Base-by-base conservation (phyloP, 208 protist genomes). In the Endotrypanum monterogeii region DNA sequence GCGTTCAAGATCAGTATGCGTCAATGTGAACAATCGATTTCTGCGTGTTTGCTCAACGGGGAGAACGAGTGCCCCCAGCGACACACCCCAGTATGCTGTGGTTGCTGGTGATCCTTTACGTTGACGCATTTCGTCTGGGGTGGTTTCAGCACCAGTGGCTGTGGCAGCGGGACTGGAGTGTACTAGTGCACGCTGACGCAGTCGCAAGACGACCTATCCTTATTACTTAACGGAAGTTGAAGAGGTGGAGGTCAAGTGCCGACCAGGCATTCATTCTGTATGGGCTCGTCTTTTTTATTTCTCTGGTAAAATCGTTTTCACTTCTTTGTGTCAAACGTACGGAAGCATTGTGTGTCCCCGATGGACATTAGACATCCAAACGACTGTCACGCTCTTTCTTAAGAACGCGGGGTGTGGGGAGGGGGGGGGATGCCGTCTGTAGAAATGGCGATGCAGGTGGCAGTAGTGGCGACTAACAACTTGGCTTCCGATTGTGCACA, bases 121-220 rank as follows among this genome's bases (percentile, higher is more conserved):
- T 82, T 1, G 55, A 86, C 11, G 83, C 79, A 9, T 71, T 62
- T 58, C 76, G 81, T 14, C 11, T 87, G 63, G 74, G 79, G 2
- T 65, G 72, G 32, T 93, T 84, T 70, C 89, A 86, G 3, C 79
- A 90, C 56, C 77, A 80, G 30, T 81, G 76, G 73, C 60, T 90
- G 72, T 90, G 74, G 77, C 28, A 78, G n/a, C 70, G 72, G 28
- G 80, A 80, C 44, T 90, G 85, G 85, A 51, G 52, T 28, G 67
- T 90, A 5, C 82, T 93, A 61, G 60, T 80, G 23, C 76, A 90
- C 73, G 89, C 90, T 61, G 89, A 93, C 57, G 85, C 85, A 1
- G 76, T 93, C 23, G 82, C 72, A 9, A 84, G 86, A 32, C 86
- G 84, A 37, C 86, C 86, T 8, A 25, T 88, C 18, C 82, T 93